phyloP scores from a whole-genome alignment of 305 asterid genomes.

The Ruellia speciosa region DNA sequence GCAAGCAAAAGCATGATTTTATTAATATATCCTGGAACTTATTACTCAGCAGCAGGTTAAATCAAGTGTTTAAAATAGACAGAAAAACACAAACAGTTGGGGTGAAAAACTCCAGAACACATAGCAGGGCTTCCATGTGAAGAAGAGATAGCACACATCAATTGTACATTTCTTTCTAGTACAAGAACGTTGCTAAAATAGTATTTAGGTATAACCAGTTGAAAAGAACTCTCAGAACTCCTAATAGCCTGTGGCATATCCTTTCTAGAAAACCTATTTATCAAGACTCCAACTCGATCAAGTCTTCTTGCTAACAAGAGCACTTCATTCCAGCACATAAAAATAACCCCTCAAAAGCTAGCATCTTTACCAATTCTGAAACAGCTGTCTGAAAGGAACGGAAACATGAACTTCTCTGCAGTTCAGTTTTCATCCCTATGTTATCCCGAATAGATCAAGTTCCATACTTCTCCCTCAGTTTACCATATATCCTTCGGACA shows the following conservation, averaged over 20 bases:
- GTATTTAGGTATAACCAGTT: too few species aligned
- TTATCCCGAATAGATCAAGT: too few species aligned
- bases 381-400: too few species aligned
- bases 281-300: slow-evolving; percentile 4
- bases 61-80: too few species aligned
- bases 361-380: too few species aligned
- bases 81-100: too few species aligned
- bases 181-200: not conserved
- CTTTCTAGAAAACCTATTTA: not conserved
- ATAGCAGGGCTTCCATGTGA: too few species aligned
- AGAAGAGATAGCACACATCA: slow-evolving; percentile 7
- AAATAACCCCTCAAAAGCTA: not conserved
- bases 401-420: not conserved
- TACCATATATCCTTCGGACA: too few species aligned
- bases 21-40: slow-evolving; percentile 7
- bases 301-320: slow-evolving; percentile 1
- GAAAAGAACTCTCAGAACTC: not conserved
- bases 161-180: slow-evolving; percentile 1
- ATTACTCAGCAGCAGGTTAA: slow-evolving; percentile 10
- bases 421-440: not conserved
- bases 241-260: not conserved
- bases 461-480: too few species aligned
- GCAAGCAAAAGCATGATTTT: slow-evolving; percentile 11
- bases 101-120: too few species aligned
- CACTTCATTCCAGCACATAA: not conserved